Evolutionary conservation across 768 basidiomycete species (phyloP).

Genomic region (Kwoniella newhampshirensis): DNA sequence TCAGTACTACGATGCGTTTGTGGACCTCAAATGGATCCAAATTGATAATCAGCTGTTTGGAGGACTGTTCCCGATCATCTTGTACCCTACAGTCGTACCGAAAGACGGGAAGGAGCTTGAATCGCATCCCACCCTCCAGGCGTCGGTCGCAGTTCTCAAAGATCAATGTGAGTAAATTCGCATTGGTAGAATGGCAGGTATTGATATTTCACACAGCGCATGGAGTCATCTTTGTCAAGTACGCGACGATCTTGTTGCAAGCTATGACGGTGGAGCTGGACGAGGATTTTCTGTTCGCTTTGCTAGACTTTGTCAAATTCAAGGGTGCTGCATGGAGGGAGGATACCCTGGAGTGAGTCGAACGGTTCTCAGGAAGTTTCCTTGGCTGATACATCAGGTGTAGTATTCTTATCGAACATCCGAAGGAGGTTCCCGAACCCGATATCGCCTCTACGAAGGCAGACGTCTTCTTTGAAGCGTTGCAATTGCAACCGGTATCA

Average conservation of each 20-base stretch:
- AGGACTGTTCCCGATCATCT: constrained; percentile 86
- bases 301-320: constrained; percentile 88
- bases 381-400: constrained; percentile 2
- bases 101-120: constrained; percentile 65
- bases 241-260: constrained; percentile 89
- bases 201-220: constrained; percentile 65
- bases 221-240: constrained; percentile 96
- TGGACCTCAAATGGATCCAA: constrained; percentile 83
- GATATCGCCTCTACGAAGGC: constrained; percentile 58
- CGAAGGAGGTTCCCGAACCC: constrained; percentile 61
- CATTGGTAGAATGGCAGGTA: neutral
- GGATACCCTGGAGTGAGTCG: constrained; percentile 68
- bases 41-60: constrained; percentile 98
- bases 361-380: neutral
- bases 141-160: constrained; percentile 83
- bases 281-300: constrained; percentile 88
- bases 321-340: constrained; percentile 88
- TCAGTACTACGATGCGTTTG: constrained; percentile 72
- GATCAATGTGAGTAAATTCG: constrained; percentile 70
- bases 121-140: constrained; percentile 83
- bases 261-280: constrained; percentile 94
- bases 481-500: constrained; percentile 91
- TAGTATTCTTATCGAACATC: constrained; percentile 72
- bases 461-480: constrained; percentile 90
- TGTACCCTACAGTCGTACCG: constrained; percentile 87